These are phyloP conservation scores for Candida awuae DNA, from an alignment of 805 yeast genomes.

Conservation along the genomic window DNA sequence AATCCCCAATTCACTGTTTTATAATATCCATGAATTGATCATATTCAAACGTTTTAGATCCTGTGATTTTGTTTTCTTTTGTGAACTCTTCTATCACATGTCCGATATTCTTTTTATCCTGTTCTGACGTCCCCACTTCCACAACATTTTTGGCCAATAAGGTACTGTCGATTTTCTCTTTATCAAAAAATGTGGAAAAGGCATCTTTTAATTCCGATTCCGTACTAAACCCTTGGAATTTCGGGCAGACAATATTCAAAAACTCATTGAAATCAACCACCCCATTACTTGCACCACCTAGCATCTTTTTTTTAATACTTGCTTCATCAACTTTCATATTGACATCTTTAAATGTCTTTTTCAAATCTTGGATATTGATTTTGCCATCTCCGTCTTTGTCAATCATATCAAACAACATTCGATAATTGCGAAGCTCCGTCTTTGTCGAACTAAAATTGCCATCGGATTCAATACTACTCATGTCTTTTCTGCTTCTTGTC, in stretches of 20 bases:
- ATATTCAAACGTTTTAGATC: constrained; percentile 52
- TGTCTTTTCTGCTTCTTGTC: no score
- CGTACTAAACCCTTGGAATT: constrained; percentile 42
- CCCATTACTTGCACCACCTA: constrained; percentile 41
- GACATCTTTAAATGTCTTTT: constrained; percentile 27
- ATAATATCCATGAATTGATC: constrained; percentile 48
- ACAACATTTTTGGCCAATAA: background rate
- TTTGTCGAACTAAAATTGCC: constrained; percentile 42
- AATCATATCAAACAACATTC: constrained; percentile 70
- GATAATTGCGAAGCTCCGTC: constrained; percentile 55
- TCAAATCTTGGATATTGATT: constrained; percentile 49
- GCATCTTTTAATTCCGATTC: constrained; percentile 50
- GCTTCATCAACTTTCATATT: constrained; percentile 46
- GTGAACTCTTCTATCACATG: constrained; percentile 45
- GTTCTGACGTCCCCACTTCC: background rate
- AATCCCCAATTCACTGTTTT: constrained; percentile 17
- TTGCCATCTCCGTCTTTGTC: constrained; percentile 76
- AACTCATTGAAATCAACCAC: constrained; percentile 57
- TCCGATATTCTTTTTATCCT: background rate
- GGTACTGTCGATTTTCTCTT: constrained; percentile 27
- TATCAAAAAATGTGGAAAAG: constrained; percentile 39
- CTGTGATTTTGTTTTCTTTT: constrained; percentile 45
- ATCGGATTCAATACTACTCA: no score
- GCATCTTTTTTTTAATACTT: constrained; percentile 34
- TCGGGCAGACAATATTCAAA: constrained; percentile 52